A percentile compares a stretch with the other conserved stretches of the same genome.
These are phyloP conservation scores for Penicillium griseofulvum DNA, from an alignment of 2,329 filamentous ascomycete genomes.

Conservation along the genomic window DNA sequence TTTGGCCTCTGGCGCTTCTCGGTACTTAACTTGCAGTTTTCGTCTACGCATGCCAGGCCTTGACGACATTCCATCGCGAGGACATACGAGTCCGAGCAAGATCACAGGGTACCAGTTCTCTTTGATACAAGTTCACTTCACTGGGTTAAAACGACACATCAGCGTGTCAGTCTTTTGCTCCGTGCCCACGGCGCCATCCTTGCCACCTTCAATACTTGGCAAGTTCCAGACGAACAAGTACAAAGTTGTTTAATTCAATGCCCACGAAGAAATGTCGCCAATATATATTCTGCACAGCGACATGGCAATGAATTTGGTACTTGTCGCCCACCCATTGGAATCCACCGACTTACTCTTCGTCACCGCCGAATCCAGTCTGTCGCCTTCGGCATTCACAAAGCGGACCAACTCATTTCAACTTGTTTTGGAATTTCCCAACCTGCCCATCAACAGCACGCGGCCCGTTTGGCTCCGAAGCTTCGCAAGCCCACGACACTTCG, in stretches of 20 bases:
- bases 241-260: background rate
- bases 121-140: background rate
- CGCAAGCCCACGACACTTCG: constrained; percentile 54
- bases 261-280: background rate
- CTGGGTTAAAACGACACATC: background rate
- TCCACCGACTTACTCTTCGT: too few relatives aligned
- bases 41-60: background rate
- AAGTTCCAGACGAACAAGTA: background rate
- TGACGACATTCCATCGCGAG: background rate
- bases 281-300: background rate
- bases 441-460: constrained; percentile 54
- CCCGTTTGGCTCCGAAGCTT: constrained; percentile 52
- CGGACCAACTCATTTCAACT: constrained; percentile 41
- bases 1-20: too few relatives aligned
- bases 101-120: background rate
- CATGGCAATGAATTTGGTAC: background rate
- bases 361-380: background rate
- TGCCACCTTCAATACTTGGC: background rate
- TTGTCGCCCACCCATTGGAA: background rate
- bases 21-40: background rate
- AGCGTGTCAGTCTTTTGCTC: too few relatives aligned
- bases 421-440: constrained; percentile 51
- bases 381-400: constrained; percentile 21
- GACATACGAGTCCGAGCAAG: background rate
- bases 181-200: background rate